phyloP scores from a whole-genome alignment of 2,329 filamentous ascomycete genomes.

The Metarhizium guizhouense region DNA sequence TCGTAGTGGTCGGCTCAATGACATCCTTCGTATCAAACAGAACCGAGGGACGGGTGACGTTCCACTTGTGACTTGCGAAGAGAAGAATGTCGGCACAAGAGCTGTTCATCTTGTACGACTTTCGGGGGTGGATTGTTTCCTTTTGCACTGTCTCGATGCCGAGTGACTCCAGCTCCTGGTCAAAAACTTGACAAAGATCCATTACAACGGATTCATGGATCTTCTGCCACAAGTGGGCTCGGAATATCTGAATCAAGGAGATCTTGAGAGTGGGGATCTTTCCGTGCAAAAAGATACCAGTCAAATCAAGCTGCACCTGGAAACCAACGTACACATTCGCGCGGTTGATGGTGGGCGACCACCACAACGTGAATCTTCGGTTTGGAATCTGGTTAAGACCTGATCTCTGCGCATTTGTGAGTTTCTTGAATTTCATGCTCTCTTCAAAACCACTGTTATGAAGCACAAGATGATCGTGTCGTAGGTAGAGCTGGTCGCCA shows the following conservation, averaged over 20 bases:
- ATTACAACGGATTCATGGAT: constrained; percentile 98
- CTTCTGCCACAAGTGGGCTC: constrained; percentile 99
- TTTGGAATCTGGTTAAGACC: constrained; percentile 99
- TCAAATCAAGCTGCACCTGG: constrained; percentile 95
- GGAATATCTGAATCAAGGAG: constrained; percentile 97
- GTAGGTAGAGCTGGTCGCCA: constrained; percentile 39
- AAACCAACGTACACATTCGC: constrained; percentile 99
- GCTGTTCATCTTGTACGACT: constrained; percentile 99
- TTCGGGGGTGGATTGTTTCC: constrained; percentile 96
- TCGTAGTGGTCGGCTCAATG: constrained; percentile 87
- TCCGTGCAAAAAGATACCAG: constrained; percentile 96
- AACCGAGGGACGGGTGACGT: constrained; percentile 85
- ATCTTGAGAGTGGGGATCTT: constrained; percentile 99
- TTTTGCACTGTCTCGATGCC: constrained; percentile 98
- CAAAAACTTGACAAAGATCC: constrained; percentile 97
- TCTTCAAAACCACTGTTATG: constrained; percentile 41
- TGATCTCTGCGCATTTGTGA: constrained; percentile 92
- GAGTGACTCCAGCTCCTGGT: constrained; percentile 90
- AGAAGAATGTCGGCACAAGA: constrained; percentile 95
- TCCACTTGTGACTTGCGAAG: constrained; percentile 98
- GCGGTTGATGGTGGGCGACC: constrained; percentile 87
- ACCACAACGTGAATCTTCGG: constrained; percentile 96
- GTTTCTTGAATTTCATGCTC: constrained; percentile 95
- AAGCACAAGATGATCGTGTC: constrained; percentile 20
- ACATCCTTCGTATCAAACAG: constrained; percentile 94